Evolutionary conservation across 1,139 yeast species (phyloP).

Genomic region (Arxiozyma telluris): DNA sequence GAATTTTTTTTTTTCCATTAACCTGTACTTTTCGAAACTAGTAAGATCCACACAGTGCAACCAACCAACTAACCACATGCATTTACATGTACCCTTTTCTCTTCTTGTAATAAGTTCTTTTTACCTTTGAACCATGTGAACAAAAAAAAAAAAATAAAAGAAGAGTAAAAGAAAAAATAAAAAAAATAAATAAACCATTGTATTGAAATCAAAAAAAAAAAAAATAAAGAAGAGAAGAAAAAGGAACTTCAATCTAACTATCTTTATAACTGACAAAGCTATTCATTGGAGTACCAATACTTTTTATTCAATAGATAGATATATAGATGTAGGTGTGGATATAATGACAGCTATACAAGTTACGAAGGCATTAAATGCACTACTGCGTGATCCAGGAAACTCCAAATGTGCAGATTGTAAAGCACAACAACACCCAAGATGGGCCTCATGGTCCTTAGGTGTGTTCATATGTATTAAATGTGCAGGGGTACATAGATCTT

Average conservation of each 20-base stretch:
- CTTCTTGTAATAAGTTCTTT: no score
- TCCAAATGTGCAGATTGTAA: conserved; percentile 88
- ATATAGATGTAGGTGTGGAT: background rate
- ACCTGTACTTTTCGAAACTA: no score
- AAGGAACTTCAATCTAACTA: background rate
- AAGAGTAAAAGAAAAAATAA: background rate
- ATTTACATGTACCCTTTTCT: no score
- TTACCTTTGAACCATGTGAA: no score
- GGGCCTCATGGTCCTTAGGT: conserved; percentile 97
- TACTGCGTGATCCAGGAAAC: conserved; percentile 69
- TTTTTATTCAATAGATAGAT: no score
- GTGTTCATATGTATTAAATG: conserved; percentile 86
- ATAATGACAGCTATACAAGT: conserved; percentile 23
- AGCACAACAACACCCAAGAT: conserved; percentile 78
- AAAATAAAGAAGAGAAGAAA: background rate
- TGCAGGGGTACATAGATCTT: conserved; percentile 88
- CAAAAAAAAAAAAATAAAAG: no score
- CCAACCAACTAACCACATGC: no score
- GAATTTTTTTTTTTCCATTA: no score
- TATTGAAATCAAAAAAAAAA: background rate
- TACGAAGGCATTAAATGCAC: conserved; percentile 52
- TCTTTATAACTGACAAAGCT: no score
- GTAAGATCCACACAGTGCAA: no score
- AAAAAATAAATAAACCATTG: background rate
- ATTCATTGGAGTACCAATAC: no score